phyloP scores from a whole-genome alignment of 1,284 basidiomycete species.

The Marasmius sp. region DNA sequence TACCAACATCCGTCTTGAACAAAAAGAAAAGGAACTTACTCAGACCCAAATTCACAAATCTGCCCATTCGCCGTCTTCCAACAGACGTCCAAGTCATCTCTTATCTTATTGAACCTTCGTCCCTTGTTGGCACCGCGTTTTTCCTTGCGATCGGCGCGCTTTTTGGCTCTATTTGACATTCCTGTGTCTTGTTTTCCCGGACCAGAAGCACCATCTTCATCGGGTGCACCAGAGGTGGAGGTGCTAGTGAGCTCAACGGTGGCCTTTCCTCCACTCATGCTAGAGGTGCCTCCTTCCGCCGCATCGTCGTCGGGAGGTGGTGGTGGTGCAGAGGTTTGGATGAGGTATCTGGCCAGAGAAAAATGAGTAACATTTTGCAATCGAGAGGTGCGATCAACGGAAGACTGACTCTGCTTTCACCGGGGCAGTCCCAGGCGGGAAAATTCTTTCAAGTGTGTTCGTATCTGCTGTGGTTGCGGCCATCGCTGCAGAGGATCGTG shows the following conservation, averaged over 20 bases:
- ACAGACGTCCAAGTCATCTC: slow-evolving; percentile 76
- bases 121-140: slow-evolving; percentile 79
- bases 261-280: slow-evolving; percentile 14
- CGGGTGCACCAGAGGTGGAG: slow-evolving; percentile 17
- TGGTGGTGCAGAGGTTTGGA: slow-evolving; percentile 37
- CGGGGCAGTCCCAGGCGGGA: slow-evolving; percentile 16
- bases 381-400: not conserved
- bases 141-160: slow-evolving; percentile 63
- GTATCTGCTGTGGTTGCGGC: too few relatives aligned
- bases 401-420: slow-evolving; percentile 15
- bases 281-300: slow-evolving; percentile 61
- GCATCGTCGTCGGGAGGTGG: slow-evolving; percentile 67
- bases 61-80: slow-evolving; percentile 67
- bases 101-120: slow-evolving; percentile 66
- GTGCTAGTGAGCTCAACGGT: not conserved
- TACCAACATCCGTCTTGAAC: not conserved
- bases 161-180: slow-evolving; percentile 44
- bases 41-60: slow-evolving; percentile 62
- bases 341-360: slow-evolving; percentile 51
- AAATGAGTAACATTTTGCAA: not conserved
- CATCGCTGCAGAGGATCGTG: too few relatives aligned
- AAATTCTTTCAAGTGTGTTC: not conserved
- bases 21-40: slow-evolving; percentile 40
- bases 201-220: slow-evolving; percentile 28
- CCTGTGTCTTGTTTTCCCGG: slow-evolving; percentile 40